These are phyloP conservation scores for Globisporangium sylvaticum DNA, from an alignment of 352 stramenopile genomes.

Conservation along the genomic window DNA sequence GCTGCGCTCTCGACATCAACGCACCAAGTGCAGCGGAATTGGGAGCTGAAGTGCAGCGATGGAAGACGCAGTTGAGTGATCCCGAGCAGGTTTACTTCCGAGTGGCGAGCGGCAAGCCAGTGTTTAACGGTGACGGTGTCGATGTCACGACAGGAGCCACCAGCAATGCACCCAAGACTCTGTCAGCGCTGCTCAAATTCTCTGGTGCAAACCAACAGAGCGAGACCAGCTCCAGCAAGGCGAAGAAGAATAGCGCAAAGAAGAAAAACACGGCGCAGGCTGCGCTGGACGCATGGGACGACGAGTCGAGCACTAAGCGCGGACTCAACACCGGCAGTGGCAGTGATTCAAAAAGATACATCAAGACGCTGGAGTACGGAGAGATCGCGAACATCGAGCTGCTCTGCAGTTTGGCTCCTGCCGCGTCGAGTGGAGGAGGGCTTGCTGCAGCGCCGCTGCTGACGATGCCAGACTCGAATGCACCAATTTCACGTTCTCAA, in stretches of 20 bases:
- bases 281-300: slow-evolving; percentile 14
- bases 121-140: slow-evolving; percentile 32
- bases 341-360: slow-evolving; percentile 5
- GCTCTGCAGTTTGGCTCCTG: slow-evolving; percentile 32
- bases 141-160: slow-evolving; percentile 15
- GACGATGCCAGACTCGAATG: slow-evolving; percentile 21
- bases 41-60: slow-evolving; percentile 27
- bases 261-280: slow-evolving; percentile 19
- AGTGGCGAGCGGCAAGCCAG: slow-evolving; percentile 20
- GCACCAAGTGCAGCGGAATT: slow-evolving; percentile 13
- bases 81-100: slow-evolving; percentile 32
- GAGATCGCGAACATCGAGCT: slow-evolving; percentile 46
- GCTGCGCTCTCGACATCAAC: slow-evolving; percentile 35
- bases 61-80: slow-evolving; percentile 22
- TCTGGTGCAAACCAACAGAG: slow-evolving; percentile 4
- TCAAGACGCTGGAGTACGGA: slow-evolving; percentile 52
- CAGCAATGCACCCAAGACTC: background rate
- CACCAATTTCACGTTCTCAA: background rate
- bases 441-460: slow-evolving; percentile 23
- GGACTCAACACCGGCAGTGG: background rate
- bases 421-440: slow-evolving; percentile 4
- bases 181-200: slow-evolving; percentile 7
- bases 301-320: slow-evolving; percentile 2
- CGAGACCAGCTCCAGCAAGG: slow-evolving; percentile 30
- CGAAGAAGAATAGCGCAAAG: slow-evolving; percentile 26